Evolutionary conservation across 1,284 basidiomycete species (phyloP).

Genomic region (Meira nashicola): DNA sequence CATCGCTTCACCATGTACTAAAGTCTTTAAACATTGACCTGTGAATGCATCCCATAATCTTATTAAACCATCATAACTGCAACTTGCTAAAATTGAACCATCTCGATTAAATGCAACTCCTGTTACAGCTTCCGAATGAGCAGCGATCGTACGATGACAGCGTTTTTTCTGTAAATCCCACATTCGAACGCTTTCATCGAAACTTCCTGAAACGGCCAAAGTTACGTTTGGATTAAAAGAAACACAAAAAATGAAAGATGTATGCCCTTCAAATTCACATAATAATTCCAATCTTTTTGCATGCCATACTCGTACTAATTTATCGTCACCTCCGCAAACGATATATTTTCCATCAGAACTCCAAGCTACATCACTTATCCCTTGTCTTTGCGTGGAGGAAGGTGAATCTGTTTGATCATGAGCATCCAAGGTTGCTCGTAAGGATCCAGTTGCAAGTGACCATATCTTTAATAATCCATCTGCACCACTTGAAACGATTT

Average conservation of each 20-base stretch:
- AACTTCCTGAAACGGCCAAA: constrained; percentile 82
- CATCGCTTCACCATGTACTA: constrained; percentile 91
- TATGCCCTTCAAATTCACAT: constrained; percentile 66
- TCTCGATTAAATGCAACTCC: constrained; percentile 88
- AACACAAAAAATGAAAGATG: constrained; percentile 86
- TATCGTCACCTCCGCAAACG: constrained; percentile 43
- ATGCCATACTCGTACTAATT: constrained; percentile 31
- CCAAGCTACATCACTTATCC: constrained; percentile 42
- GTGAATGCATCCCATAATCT: constrained; percentile 82
- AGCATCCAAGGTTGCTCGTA: neutral
- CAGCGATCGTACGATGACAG: constrained; percentile 59
- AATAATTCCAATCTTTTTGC: constrained; percentile 19
- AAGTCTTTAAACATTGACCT: constrained; percentile 91
- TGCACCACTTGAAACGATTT: constrained; percentile 50
- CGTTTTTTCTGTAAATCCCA: constrained; percentile 78
- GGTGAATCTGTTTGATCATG: neutral
- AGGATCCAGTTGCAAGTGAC: constrained; percentile 22
- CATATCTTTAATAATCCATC: constrained; percentile 53
- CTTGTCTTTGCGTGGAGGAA: neutral
- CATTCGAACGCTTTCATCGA: constrained; percentile 87
- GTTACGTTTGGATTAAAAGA: constrained; percentile 85
- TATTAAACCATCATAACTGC: constrained; percentile 91
- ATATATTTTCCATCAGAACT: constrained; percentile 38
- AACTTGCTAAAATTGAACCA: constrained; percentile 86
- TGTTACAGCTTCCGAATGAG: constrained; percentile 94